Conservation (phyloP, 768 basidiomycete species). For the Amanita pseudoporphyria region DNA sequence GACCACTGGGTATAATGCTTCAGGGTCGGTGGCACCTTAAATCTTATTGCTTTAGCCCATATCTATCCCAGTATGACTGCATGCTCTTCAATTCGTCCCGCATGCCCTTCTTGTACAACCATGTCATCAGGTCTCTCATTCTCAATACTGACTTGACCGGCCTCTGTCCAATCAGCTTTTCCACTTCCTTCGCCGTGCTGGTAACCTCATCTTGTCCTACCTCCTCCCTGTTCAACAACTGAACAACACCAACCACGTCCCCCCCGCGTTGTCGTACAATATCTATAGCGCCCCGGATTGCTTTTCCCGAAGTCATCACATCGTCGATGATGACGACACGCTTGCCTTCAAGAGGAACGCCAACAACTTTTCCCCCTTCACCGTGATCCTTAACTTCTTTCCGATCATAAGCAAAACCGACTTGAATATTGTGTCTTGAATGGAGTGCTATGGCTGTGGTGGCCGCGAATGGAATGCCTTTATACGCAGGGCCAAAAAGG, state of each 20-base stretch:
- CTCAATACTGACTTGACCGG: no score
- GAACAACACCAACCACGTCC: slow-evolving; percentile 80
- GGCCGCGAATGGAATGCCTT: slow-evolving; percentile 91
- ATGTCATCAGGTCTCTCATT: no score
- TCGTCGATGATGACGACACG: slow-evolving; percentile 89
- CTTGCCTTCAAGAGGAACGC: slow-evolving; percentile 71
- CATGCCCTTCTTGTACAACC: slow-evolving; percentile 54
- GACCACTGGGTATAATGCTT: no score
- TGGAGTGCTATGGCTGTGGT: slow-evolving; percentile 71
- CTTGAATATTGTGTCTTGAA: slow-evolving; percentile 45
- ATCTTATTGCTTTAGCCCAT: no score
- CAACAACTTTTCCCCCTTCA: slow-evolving; percentile 89
- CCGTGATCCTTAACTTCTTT: slow-evolving; percentile 97
- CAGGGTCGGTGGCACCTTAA: no score
- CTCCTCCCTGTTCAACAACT: slow-evolving; percentile 83
- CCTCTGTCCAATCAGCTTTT: slow-evolving; percentile 47
- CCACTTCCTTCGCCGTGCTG: slow-evolving; percentile 80
- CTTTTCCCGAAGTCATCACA: slow-evolving; percentile 90
- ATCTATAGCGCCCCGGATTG: slow-evolving; percentile 75
- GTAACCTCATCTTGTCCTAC: slow-evolving; percentile 56
- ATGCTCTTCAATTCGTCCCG: slow-evolving; percentile 43
- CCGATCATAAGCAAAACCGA: slow-evolving; percentile 87
- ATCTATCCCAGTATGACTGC: no score
- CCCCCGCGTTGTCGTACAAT: slow-evolving; percentile 63
- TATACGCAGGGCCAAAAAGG: slow-evolving; percentile 95